Percentiles rank a stretch among this genome's conserved stretches.
phyloP scores from a whole-genome alignment of 441 rosid species.

The Arabidopsis lyrata region DNA sequence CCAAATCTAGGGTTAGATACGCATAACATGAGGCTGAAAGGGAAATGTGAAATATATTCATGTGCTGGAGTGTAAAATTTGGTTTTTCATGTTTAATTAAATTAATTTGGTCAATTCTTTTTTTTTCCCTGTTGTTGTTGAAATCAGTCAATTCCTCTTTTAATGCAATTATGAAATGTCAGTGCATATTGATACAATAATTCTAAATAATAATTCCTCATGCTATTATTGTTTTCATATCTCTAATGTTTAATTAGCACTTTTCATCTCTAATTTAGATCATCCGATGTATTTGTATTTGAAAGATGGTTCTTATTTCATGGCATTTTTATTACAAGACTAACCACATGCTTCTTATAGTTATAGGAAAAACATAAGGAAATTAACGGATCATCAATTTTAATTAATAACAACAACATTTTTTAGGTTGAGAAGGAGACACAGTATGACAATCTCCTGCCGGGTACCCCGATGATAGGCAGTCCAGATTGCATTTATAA shows the following conservation, averaged over 20 bases:
- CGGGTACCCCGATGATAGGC: not conserved
- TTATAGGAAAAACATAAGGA: not conserved
- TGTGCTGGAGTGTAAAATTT: conserved; percentile 15
- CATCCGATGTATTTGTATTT: too few species aligned
- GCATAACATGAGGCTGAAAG: conserved; percentile 16
- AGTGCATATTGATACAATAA: conserved; percentile 14
- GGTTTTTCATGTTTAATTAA: conserved; percentile 24
- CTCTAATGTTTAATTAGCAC: not conserved
- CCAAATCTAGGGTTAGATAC: conserved; percentile 24
- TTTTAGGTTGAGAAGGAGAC: not conserved
- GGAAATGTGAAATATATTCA: conserved; percentile 1
- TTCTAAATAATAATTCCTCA: conserved; percentile 14
- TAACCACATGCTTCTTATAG: not conserved
- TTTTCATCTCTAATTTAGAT: too few species aligned
- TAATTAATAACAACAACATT: not conserved
- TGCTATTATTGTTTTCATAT: not conserved
- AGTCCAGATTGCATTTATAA: not conserved
- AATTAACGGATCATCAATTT: not conserved
- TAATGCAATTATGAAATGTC: conserved; percentile 11
- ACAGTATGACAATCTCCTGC: not conserved
- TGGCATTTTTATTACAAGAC: not conserved
- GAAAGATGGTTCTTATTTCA: too few species aligned
- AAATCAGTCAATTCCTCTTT: conserved; percentile 11
- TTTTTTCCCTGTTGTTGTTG: not conserved
- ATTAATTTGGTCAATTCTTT: conserved; percentile 10